phyloP scores from a whole-genome alignment of 352 stramenopile species.

The Phytophthora tubulina region DNA sequence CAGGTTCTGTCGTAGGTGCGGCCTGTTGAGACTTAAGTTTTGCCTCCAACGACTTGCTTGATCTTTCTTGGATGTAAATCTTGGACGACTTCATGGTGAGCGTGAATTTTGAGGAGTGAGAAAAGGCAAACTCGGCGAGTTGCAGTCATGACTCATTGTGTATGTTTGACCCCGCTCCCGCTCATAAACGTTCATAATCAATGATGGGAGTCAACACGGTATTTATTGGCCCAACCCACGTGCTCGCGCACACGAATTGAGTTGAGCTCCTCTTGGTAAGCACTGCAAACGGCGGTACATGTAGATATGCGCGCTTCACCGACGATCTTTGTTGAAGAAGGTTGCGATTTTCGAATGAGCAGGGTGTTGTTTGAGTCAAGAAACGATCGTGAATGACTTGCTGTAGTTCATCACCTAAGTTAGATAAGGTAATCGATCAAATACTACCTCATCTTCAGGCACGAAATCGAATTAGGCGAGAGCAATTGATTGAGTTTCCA shows the following conservation, averaged over 20 bases:
- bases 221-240: constrained; percentile 27
- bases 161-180: background rate
- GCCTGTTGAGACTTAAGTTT: constrained; percentile 5
- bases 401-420: too few species aligned
- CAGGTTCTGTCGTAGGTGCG: background rate
- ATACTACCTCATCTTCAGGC: too few species aligned
- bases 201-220: constrained; percentile 17
- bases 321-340: too few species aligned
- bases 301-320: background rate
- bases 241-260: constrained; percentile 3
- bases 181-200: constrained; percentile 17
- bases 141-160: background rate
- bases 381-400: too few species aligned
- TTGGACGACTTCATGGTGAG: constrained; percentile 13
- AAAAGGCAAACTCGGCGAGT: background rate
- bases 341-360: too few species aligned
- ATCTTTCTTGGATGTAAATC: background rate
- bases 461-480: too few species aligned
- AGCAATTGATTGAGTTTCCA: too few species aligned
- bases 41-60: constrained; percentile 3
- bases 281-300: background rate
- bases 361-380: too few species aligned
- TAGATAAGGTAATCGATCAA: too few species aligned
- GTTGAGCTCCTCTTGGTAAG: background rate
- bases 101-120: constrained; percentile 12